Evolutionary conservation across 805 yeast species (phyloP).

Genomic region (Hyphopichia homilentoma): DNA sequence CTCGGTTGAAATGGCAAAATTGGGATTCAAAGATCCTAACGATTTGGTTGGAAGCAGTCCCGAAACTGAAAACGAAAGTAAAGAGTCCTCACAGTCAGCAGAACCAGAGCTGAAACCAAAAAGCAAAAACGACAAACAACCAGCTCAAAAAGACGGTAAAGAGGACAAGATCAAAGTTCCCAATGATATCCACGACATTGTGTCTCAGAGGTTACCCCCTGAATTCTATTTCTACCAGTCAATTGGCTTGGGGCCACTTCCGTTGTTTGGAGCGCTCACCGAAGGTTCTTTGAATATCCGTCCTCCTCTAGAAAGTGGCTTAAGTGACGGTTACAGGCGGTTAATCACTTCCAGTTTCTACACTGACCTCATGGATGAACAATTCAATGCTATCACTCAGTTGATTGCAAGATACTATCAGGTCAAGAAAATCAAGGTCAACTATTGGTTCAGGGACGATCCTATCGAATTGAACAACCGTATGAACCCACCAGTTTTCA

Average conservation of each 20-base stretch:
- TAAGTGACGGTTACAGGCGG: slow-evolving; percentile 53
- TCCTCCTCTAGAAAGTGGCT: slow-evolving; percentile 63
- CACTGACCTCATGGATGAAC: slow-evolving; percentile 53
- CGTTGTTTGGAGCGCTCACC: slow-evolving; percentile 62
- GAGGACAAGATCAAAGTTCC: slow-evolving; percentile 46
- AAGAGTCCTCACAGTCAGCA: neutral
- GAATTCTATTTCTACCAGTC: slow-evolving; percentile 81
- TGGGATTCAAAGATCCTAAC: slow-evolving; percentile 19
- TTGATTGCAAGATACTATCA: slow-evolving; percentile 83
- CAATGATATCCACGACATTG: slow-evolving; percentile 72
- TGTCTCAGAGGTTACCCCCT: slow-evolving; percentile 82
- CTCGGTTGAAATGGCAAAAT: slow-evolving; percentile 36
- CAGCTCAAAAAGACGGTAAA: neutral
- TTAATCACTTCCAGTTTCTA: slow-evolving; percentile 46
- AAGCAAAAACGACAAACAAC: neutral
- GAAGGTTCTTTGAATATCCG: slow-evolving; percentile 61
- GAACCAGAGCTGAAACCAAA: slow-evolving; percentile 1
- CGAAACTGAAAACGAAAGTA: slow-evolving; percentile 9
- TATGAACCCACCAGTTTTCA: slow-evolving; percentile 50
- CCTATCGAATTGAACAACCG: slow-evolving; percentile 46
- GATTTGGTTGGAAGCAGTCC: slow-evolving; percentile 12
- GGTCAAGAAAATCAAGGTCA: slow-evolving; percentile 55
- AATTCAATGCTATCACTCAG: slow-evolving; percentile 64
- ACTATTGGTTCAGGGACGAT: slow-evolving; percentile 52
- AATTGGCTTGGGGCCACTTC: slow-evolving; percentile 65